Conservation (phyloP, 2,329 filamentous ascomycete species). For the Xylaria sp. region DNA sequence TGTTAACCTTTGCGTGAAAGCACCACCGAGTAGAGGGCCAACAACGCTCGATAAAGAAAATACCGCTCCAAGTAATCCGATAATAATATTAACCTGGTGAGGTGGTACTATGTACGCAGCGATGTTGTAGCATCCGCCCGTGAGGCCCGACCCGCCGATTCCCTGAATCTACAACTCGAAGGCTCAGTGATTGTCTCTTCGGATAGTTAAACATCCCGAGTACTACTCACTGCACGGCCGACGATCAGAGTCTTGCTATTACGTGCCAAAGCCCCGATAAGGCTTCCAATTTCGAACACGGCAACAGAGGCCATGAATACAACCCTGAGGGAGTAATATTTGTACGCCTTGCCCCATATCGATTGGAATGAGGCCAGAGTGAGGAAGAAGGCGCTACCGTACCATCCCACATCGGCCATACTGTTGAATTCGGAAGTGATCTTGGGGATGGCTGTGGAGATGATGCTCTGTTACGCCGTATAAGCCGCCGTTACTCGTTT, state of each 20-base stretch:
- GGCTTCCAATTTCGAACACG: conserved; percentile 33
- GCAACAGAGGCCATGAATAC: conserved; percentile 37
- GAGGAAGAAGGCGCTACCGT: conserved; percentile 65
- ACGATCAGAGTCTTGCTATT: conserved; percentile 36
- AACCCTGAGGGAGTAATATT: conserved; percentile 50
- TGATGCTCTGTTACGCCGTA: conserved; percentile 58
- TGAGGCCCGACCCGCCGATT: conserved; percentile 51
- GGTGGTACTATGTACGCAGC: conserved; percentile 39
- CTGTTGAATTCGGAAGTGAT: conserved; percentile 64
- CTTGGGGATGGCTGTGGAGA: conserved; percentile 66
- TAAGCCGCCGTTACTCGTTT: not conserved
- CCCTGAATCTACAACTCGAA: conserved; percentile 28
- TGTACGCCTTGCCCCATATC: conserved; percentile 61
- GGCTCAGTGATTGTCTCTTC: not conserved
- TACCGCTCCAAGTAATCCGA: conserved; percentile 51
- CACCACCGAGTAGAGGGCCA: conserved; percentile 9
- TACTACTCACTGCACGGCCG: conserved; percentile 25
- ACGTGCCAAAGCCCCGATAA: conserved; percentile 34
- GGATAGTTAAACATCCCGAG: not conserved
- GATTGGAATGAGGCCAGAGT: conserved; percentile 58
- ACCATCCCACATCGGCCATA: conserved; percentile 67
- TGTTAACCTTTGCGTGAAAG: not conserved
- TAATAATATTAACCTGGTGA: conserved; percentile 27
- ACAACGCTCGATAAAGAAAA: conserved; percentile 39
- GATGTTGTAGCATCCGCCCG: conserved; percentile 51